Evolutionary conservation across 495 filamentous ascomycete species (phyloP).

Genomic region (Alectoria sarmentosa): DNA sequence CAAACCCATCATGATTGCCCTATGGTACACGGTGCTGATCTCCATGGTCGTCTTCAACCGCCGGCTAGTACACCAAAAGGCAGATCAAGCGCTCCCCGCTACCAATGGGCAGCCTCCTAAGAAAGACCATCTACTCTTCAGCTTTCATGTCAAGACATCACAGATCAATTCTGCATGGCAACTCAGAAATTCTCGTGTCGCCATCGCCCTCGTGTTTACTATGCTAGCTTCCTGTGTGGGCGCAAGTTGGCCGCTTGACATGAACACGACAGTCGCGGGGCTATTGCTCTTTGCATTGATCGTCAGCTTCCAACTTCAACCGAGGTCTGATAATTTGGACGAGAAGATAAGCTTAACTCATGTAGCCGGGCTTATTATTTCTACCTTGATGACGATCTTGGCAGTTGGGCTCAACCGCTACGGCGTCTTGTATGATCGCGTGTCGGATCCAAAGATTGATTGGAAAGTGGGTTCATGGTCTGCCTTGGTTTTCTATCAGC

Average conservation of each 20-base stretch:
- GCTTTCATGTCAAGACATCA: not conserved
- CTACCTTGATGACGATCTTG: not conserved
- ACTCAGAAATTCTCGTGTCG: not conserved
- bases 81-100: not conserved
- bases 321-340: not conserved
- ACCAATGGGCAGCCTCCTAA: not conserved
- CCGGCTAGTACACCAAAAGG: not conserved
- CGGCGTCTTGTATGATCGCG: not conserved
- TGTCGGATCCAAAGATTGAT: not conserved
- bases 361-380: not conserved
- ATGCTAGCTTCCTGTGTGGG: not conserved
- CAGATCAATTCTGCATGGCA: not conserved
- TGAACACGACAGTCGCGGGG: not conserved
- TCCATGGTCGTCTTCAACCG: not conserved
- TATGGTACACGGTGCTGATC: not conserved
- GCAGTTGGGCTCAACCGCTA: not conserved
- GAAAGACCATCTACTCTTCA: not conserved
- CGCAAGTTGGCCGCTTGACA: slow-evolving; percentile 2
- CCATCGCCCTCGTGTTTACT: not conserved
- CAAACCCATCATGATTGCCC: not conserved
- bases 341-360: not conserved
- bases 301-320: not conserved
- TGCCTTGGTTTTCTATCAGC: not conserved
- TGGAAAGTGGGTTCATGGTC: not conserved
- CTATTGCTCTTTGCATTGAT: not conserved